Base-by-base conservation (phyloP, 331 rosid species). In the Pyracantha coccinea region DNA sequence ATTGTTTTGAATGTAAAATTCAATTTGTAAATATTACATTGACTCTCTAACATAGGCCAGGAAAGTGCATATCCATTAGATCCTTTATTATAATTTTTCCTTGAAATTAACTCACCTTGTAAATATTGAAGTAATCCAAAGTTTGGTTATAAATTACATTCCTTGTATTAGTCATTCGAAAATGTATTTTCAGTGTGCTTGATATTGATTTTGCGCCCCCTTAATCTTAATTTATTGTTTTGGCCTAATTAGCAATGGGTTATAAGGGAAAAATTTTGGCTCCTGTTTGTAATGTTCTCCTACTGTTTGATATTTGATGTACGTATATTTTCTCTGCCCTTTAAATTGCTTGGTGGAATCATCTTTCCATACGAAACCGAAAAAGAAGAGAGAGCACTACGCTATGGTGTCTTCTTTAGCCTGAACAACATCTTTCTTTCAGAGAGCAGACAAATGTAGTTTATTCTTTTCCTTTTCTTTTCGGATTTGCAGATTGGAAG, bases 401-500 rank as follows among this genome's bases (percentile, higher is more conserved):
- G 15, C 63, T 8, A 71, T 8, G 29, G 74, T 5, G 62, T 52
- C 27, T 52, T 70, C 63, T 53, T 53, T 12, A 52, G 35, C 32
- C 61, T 32, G 75, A 15, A 3, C 29, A 21, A 15, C 16, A 19
- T 53, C 14, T 35, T 21, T 71, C 35, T 45, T 47, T 61, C 44
- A 70, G 29, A 65, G 13, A 11, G 5, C 8, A 32, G 69, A 17
- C 9, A n/a, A 19, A 19, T n/a, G 6, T 66, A 32, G 5, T 20
- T 66, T n/a, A n/a, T 9, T 66, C 41, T 33, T 33, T 2, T 20
- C 14, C 33, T 70, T 59, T 12, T 27, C 11, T 72, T 23, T 38
- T 3, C 21, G 25, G 20, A 12, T 19, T 75, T 77, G 72, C 80
- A 80, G 85, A 17, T 38, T 25, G 62, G 58, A 55, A 62, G 78